Conservation (phyloP, 441 rosid genomes). For the Erodium texanum region DNA sequence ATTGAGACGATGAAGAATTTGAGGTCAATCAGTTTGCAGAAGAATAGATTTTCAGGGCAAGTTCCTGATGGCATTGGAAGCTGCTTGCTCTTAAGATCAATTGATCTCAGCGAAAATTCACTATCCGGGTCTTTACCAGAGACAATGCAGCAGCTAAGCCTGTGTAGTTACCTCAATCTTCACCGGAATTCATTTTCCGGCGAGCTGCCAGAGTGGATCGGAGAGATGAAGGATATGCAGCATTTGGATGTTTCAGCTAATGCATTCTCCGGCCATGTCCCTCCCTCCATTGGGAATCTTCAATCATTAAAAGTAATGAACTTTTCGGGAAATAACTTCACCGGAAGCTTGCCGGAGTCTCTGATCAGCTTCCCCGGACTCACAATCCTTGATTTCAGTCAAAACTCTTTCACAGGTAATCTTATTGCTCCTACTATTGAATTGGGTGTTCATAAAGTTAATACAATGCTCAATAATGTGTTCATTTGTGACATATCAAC, state of each 20-base stretch:
- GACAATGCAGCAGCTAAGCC: constrained; percentile 43
- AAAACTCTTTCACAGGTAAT: constrained; percentile 46
- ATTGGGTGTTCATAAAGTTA: too few relatives aligned
- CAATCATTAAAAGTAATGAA: constrained; percentile 43
- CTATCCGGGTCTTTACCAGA: constrained; percentile 46
- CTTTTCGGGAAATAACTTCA: constrained; percentile 46
- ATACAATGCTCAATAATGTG: constrained; percentile 30
- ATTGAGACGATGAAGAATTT: constrained; percentile 40
- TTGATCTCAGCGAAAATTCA: constrained; percentile 51
- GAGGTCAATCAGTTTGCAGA: constrained; percentile 40
- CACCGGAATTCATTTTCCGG: constrained; percentile 39
- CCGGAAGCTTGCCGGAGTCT: constrained; percentile 56
- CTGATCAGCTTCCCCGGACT: constrained; percentile 43
- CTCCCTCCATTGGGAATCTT: constrained; percentile 56
- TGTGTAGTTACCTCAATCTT: constrained; percentile 40
- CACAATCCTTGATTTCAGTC: constrained; percentile 54
- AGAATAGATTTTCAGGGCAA: constrained; percentile 36
- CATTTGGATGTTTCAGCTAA: constrained; percentile 69
- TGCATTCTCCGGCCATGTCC: constrained; percentile 52
- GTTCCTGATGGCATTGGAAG: constrained; percentile 59
- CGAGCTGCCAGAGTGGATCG: constrained; percentile 45
- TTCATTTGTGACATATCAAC: constrained; percentile 16
- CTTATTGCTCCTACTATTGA: constrained; percentile 55
- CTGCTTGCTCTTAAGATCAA: constrained; percentile 41
- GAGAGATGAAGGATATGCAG: constrained; percentile 48